Conservation (phyloP, 345 rosid genomes). For the Sapria himalayana region DNA sequence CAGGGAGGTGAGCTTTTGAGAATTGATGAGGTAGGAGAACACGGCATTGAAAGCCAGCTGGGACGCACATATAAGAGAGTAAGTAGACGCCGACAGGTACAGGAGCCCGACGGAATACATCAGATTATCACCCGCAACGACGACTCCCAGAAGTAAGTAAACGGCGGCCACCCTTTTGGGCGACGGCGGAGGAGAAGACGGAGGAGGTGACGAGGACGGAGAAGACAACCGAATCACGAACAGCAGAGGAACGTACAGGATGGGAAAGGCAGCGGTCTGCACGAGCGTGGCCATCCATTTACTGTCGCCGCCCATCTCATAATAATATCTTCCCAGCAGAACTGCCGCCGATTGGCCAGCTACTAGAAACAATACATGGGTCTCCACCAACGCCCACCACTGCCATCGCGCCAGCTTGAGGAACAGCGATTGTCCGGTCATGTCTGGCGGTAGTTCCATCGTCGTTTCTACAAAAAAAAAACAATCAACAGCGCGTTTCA, state of each 20-base stretch:
- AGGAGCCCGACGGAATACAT: slow-evolving; percentile 50
- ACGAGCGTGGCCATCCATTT: slow-evolving; percentile 50
- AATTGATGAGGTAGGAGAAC: slow-evolving; percentile 54
- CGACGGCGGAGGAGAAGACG: slow-evolving; percentile 18
- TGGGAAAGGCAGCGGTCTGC: slow-evolving; percentile 47
- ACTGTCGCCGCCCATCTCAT: slow-evolving; percentile 47
- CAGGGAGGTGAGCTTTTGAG: slow-evolving; percentile 44
- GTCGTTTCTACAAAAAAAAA: too few species aligned
- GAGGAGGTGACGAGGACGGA: slow-evolving; percentile 13
- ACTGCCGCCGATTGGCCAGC: slow-evolving; percentile 52
- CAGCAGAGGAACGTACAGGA: slow-evolving; percentile 41
- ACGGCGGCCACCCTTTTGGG: slow-evolving; percentile 14
- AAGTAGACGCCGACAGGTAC: slow-evolving; percentile 65
- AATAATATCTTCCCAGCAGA: slow-evolving; percentile 45
- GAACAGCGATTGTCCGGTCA: slow-evolving; percentile 7
- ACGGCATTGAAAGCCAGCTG: slow-evolving; percentile 63
- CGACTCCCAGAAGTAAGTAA: slow-evolving; percentile 36
- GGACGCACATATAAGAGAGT: slow-evolving; percentile 54
- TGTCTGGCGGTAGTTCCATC: too few species aligned
- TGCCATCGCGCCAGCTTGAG: slow-evolving; percentile 25
- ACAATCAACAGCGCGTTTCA: too few species aligned
- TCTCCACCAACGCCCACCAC: slow-evolving; percentile 36
- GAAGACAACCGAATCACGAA: slow-evolving; percentile 24
- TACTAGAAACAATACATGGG: slow-evolving; percentile 22
- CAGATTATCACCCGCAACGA: slow-evolving; percentile 45